These are phyloP conservation scores for Eucalyptus globulus DNA, from an alignment of 345 rosid genomes.

Conservation along the genomic window DNA sequence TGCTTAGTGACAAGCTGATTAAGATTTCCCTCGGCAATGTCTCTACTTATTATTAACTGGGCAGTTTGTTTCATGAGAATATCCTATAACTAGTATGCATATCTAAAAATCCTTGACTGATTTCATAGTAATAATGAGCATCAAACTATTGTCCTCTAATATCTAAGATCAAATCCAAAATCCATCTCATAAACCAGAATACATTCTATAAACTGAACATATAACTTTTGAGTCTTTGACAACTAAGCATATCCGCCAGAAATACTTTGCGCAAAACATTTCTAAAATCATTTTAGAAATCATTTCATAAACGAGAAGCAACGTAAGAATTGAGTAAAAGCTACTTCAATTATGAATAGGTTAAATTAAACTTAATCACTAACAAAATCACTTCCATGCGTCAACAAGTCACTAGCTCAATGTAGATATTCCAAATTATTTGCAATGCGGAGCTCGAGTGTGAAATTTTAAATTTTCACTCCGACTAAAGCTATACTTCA, in stretches of 20 bases:
- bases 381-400: neutral
- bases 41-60: too few relatives aligned
- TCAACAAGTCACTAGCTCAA: too few relatives aligned
- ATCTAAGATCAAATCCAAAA: neutral
- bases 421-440: too few relatives aligned
- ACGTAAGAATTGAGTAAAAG: too few relatives aligned
- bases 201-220: neutral
- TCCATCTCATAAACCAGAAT: neutral
- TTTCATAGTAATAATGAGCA: neutral
- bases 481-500: too few relatives aligned
- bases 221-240: neutral
- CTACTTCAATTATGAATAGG: too few relatives aligned
- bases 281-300: neutral
- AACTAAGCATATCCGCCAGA: neutral
- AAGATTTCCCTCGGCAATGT: neutral
- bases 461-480: too few relatives aligned
- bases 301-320: neutral
- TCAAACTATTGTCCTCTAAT: neutral
- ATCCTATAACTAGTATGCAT: neutral
- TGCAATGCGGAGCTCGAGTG: too few relatives aligned
- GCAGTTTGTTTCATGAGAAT: neutral
- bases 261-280: neutral
- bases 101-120: accelerated
- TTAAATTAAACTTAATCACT: too few relatives aligned
- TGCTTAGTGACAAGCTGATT: too few relatives aligned